Percentiles rank a stretch among this genome's conserved stretches.
phyloP scores from a whole-genome alignment of 2,329 filamentous ascomycete species.

The Gaeumannomyces sp. region DNA sequence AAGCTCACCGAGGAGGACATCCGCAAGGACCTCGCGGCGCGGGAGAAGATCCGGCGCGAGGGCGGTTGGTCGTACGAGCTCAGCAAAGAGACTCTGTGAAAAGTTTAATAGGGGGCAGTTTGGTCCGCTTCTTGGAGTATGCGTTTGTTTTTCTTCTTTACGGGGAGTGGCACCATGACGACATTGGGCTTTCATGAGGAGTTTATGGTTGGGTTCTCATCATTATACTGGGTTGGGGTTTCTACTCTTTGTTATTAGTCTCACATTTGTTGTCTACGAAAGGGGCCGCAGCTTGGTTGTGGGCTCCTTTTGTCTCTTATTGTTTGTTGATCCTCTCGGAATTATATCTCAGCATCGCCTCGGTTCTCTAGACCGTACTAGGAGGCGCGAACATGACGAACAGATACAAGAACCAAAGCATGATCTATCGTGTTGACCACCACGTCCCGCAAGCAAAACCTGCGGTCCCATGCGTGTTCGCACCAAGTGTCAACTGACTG shows the following conservation, averaged over 20 bases:
- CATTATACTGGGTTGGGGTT: background rate
- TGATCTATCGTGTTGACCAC: background rate
- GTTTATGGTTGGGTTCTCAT: background rate
- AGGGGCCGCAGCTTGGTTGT: background rate
- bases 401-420: conserved; percentile 4
- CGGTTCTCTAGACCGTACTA: too few relatives aligned
- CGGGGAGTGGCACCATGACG: background rate
- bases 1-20: conserved; percentile 83
- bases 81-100: conserved; percentile 27
- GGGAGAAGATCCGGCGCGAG: conserved; percentile 73
- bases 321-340: background rate
- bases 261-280: background rate
- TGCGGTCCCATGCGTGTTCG: too few relatives aligned
- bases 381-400: background rate
- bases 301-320: background rate
- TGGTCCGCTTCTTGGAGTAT: background rate
- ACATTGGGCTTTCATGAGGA: background rate
- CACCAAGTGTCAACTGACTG: too few relatives aligned
- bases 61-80: conserved; percentile 77
- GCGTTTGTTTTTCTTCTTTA: background rate
- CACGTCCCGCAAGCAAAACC: too few relatives aligned
- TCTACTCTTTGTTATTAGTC: background rate
- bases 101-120: background rate
- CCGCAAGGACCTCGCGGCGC: conserved; percentile 67
- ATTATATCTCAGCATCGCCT: too few relatives aligned